phyloP scores from a whole-genome alignment of 139 green algal genomes.

The Chlorella sorokiniana region DNA sequence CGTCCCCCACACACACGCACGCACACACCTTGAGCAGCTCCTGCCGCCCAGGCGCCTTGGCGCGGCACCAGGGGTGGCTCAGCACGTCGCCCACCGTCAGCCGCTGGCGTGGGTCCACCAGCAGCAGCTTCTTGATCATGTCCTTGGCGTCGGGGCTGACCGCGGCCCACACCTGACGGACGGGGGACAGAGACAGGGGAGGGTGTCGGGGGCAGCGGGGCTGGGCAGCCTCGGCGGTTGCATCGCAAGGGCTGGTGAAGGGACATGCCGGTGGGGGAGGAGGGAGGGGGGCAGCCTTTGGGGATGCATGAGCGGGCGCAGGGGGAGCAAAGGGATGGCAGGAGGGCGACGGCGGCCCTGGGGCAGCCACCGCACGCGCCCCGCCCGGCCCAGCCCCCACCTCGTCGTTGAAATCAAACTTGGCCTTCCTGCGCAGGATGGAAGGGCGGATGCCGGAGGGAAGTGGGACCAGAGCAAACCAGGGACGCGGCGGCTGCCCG shows the following conservation, averaged over 20 bases:
- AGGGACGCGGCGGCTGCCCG: neutral
- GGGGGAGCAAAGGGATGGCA: too few relatives aligned
- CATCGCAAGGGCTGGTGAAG: too few relatives aligned
- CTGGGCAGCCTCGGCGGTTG: too few relatives aligned
- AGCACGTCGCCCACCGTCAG: constrained; percentile 52
- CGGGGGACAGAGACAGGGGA: constrained; percentile 31
- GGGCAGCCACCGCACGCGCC: too few relatives aligned
- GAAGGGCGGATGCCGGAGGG: neutral
- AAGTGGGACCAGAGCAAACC: neutral
- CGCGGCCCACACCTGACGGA: neutral
- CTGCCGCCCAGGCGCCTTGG: neutral
- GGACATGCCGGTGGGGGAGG: too few relatives aligned
- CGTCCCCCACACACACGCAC: neutral
- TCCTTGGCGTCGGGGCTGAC: constrained; percentile 43
- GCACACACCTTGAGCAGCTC: constrained; percentile 23
- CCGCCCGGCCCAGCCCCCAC: too few relatives aligned
- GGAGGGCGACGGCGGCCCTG: too few relatives aligned
- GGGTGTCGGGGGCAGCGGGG: too few relatives aligned
- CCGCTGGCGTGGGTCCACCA: constrained; percentile 65
- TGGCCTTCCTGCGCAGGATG: constrained; percentile 50
- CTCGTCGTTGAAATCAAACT: constrained; percentile 80
- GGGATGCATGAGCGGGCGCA: too few relatives aligned
- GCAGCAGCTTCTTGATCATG: constrained; percentile 42
- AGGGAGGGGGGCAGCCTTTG: too few relatives aligned
- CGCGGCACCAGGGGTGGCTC: constrained; percentile 8